Conservation (phyloP, 352 stramenopile genomes). For the Phytophthora tubulina region DNA sequence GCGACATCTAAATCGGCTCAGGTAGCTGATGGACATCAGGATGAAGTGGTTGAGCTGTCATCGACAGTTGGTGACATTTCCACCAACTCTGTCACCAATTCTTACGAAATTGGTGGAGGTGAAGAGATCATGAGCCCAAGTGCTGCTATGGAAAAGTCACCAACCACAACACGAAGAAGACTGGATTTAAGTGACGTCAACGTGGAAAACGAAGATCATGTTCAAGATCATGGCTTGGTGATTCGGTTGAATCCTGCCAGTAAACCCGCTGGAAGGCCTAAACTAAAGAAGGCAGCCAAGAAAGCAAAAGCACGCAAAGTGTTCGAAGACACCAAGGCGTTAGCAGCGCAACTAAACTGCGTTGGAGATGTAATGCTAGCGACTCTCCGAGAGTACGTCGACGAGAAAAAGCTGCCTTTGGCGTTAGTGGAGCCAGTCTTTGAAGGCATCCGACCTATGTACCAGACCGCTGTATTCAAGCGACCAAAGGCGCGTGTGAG, state of each 20-base stretch:
- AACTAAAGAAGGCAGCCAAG: background rate
- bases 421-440: conserved; percentile 2
- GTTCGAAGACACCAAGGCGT: conserved; percentile 10
- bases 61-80: background rate
- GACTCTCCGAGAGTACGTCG: conserved; percentile 1
- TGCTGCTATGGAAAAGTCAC: background rate
- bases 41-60: too few species aligned
- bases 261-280: background rate
- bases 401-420: conserved; percentile 1
- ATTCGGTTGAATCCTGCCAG: background rate
- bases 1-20: too few species aligned
- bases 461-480: background rate
- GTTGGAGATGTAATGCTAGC: conserved; percentile 4
- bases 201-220: too few species aligned
- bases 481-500: conserved; percentile 1
- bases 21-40: too few species aligned
- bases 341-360: background rate
- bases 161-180: background rate
- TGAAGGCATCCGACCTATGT: background rate
- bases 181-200: background rate
- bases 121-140: background rate
- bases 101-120: background rate
- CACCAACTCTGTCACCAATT: background rate
- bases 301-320: background rate
- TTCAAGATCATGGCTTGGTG: too few species aligned